These are phyloP conservation scores for Polytrichum commune DNA, from an alignment of 225 moss, liverwort and hornwort species.

Conservation along the genomic window DNA sequence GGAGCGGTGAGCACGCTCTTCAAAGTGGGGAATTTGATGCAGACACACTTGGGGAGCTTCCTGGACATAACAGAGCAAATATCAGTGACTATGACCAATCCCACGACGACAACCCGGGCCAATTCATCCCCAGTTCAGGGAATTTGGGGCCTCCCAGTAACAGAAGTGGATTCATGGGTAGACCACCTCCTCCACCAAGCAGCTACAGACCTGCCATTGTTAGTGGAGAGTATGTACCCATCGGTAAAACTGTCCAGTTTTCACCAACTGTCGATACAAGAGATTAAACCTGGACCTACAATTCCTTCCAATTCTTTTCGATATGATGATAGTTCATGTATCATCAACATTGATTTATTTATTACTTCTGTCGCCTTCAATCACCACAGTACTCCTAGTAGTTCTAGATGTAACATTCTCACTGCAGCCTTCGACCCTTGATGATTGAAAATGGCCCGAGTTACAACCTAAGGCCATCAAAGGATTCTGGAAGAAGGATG, in stretches of 20 bases:
- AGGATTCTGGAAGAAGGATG: too few relatives aligned
- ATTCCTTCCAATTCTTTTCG: too few relatives aligned
- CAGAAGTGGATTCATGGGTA: slow-evolving; percentile 42
- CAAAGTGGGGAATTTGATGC: slow-evolving; percentile 12
- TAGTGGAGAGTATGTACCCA: slow-evolving; percentile 42
- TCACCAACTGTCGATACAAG: slow-evolving; percentile 18
- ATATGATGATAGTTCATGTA: too few relatives aligned
- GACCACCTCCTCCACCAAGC: slow-evolving; percentile 34
- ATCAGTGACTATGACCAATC: slow-evolving; percentile 1
- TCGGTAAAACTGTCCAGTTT: slow-evolving; percentile 51
- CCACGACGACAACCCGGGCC: slow-evolving; percentile 11
- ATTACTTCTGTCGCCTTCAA: too few relatives aligned
- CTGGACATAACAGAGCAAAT: not conserved
- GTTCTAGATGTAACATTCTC: too few relatives aligned
- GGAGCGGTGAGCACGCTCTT: too few relatives aligned
- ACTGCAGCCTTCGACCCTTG: too few relatives aligned
- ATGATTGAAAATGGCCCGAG: too few relatives aligned
- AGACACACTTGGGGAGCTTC: not conserved
- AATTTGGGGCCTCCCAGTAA: slow-evolving; percentile 16
- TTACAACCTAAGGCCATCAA: too few relatives aligned
- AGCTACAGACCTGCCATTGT: slow-evolving; percentile 21
- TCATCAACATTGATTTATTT: too few relatives aligned
- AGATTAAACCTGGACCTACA: too few relatives aligned
- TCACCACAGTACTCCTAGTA: too few relatives aligned
- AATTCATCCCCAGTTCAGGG: slow-evolving; percentile 6